phyloP scores from a whole-genome alignment of 1,139 yeast genomes.

The Suhomyces bolitotheri region DNA sequence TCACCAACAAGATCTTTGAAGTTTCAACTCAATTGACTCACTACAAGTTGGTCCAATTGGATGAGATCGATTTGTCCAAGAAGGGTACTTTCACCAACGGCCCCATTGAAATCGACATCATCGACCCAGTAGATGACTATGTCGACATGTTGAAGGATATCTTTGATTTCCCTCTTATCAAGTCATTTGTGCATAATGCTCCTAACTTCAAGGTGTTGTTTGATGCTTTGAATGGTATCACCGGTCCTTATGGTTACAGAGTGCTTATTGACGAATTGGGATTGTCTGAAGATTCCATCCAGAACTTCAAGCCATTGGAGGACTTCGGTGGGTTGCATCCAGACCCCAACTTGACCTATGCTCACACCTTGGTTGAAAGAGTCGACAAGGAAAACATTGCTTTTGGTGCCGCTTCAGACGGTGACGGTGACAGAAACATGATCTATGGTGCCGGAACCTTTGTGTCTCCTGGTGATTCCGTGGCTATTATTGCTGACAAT shows the following conservation, averaged over 20 bases:
- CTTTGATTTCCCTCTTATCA: slow-evolving; percentile 85
- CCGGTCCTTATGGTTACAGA: slow-evolving; percentile 93
- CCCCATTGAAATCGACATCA: slow-evolving; percentile 62
- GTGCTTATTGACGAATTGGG: slow-evolving; percentile 86
- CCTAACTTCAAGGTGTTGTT: slow-evolving; percentile 70
- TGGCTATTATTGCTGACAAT: slow-evolving; percentile 95
- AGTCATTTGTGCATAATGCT: slow-evolving; percentile 55
- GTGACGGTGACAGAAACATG: slow-evolving; percentile 99
- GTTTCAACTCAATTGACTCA: slow-evolving; percentile 57
- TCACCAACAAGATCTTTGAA: slow-evolving; percentile 83
- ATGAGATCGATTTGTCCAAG: slow-evolving; percentile 57
- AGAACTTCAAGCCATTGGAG: slow-evolving; percentile 74
- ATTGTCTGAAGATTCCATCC: slow-evolving; percentile 66
- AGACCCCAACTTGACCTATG: slow-evolving; percentile 96
- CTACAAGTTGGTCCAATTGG: slow-evolving; percentile 61
- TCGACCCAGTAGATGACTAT: slow-evolving; percentile 80
- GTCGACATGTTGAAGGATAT: slow-evolving; percentile 77
- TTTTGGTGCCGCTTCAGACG: slow-evolving; percentile 98
- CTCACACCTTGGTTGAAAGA: slow-evolving; percentile 77
- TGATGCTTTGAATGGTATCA: slow-evolving; percentile 92
- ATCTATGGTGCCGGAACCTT: slow-evolving; percentile 94
- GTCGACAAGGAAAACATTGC: slow-evolving; percentile 81
- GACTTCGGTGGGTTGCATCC: slow-evolving; percentile 99
- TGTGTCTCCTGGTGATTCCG: slow-evolving; percentile 98
- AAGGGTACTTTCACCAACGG: slow-evolving; percentile 58